Base-by-base conservation (phyloP, 495 filamentous ascomycete species). In the Umbilicaria muhlenbergii region DNA sequence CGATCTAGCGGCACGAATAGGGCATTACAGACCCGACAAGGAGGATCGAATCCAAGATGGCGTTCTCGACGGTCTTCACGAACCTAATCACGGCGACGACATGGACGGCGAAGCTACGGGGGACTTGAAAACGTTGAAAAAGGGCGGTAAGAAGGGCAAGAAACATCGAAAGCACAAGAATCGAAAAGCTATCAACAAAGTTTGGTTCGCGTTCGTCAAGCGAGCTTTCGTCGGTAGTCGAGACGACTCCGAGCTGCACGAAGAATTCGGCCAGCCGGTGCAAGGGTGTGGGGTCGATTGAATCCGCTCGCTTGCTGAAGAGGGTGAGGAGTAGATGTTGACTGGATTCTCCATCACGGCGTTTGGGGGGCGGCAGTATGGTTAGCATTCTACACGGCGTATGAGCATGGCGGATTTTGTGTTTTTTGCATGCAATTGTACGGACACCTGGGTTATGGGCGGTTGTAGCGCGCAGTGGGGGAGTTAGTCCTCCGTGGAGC, bases 201-300 rank as follows among this genome's bases (percentile, higher is more conserved):
- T 71, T 3, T 94, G 87, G 87, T 69, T 75, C 39, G 69, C 80
- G 10, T 94, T 94, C 55, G 58, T 92, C 14, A 58, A 63, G 18
- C 75, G 85, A 34, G 87, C 87, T 0, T 93, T 91, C 66, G 81
- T 91, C 16, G 75, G 80, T 16, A 81, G 75, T 13, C 62, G 78
- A 51, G 67, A 76, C 46, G 61, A 68, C 39, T 65, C 78, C 24
- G 78, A 86, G 18, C 51, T 82, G 31, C 59, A 65, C 43, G 60
- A 71, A 39, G 31, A 53, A n/a, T 51, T 50, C 32, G 41, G 35
- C 24, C 24, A 28, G 24, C 24, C 24, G 24, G 24, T 28, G 24
- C 24, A 28, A 28, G 24, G 8, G 5, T 28, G 24, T 6, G 24
- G 8, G 8, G 8, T 10, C 24, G 3, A 28, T 10, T 28, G 24